Conservation (phyloP, 1,284 basidiomycete genomes). For the Jaminaea rosea region DNA sequence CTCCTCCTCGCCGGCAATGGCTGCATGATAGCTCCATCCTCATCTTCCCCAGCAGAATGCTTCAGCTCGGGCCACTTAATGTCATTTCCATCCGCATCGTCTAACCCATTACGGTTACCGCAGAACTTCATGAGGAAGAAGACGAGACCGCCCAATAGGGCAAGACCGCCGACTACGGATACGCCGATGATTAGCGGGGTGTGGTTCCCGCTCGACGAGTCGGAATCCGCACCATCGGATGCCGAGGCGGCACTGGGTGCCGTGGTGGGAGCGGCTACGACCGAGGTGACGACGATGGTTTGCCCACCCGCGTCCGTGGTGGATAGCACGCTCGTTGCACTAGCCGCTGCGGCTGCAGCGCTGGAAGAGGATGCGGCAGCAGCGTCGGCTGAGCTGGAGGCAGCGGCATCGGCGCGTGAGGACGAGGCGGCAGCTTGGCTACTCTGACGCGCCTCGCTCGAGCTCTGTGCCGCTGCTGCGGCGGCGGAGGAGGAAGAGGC, state of each 20-base stretch:
- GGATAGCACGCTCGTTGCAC: neutral
- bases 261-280: neutral
- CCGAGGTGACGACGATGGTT: slow-evolving; percentile 6
- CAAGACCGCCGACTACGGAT: slow-evolving; percentile 33
- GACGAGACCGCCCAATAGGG: slow-evolving; percentile 25
- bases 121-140: slow-evolving; percentile 41
- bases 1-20: slow-evolving; percentile 39
- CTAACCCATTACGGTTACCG: slow-evolving; percentile 22
- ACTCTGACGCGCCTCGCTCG: neutral
- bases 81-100: slow-evolving; percentile 29
- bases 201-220: slow-evolving; percentile 9
- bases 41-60: slow-evolving; percentile 25
- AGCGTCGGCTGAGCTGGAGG: slow-evolving; percentile 7
- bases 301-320: slow-evolving; percentile 11
- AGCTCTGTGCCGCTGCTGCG: neutral
- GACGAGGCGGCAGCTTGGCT: slow-evolving; percentile 10
- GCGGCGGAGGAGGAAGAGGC: slow-evolving; percentile 5
- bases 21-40: slow-evolving; percentile 30
- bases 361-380: slow-evolving; percentile 11
- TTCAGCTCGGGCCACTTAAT: slow-evolving; percentile 46
- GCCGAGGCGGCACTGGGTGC: neutral
- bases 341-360: slow-evolving; percentile 6
- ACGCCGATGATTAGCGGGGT: slow-evolving; percentile 42
- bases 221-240: slow-evolving; percentile 2
- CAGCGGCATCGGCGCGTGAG: slow-evolving; percentile 1